Percentiles rank a stretch among this genome's conserved stretches.
Conservation (phyloP, 805 yeast species). For the Lipomyces sp. region DNA sequence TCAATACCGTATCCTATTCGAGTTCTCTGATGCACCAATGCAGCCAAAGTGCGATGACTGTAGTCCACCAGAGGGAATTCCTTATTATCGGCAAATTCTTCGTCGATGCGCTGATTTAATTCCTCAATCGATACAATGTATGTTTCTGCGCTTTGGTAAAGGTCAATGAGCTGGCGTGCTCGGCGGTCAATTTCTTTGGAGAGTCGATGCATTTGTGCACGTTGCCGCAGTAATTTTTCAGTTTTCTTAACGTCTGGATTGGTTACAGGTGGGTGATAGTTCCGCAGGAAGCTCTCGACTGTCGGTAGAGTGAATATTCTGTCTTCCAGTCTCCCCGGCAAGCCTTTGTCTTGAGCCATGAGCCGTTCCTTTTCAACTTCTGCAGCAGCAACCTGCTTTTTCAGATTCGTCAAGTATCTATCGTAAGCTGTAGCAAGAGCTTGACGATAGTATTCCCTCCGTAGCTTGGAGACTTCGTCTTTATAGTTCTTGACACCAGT, state of each 20-base stretch:
- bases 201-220: slow-evolving; percentile 6
- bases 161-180: background rate
- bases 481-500: background rate
- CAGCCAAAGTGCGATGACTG: slow-evolving; percentile 4
- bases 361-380: slow-evolving; percentile 12
- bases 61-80: slow-evolving; percentile 7
- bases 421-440: slow-evolving; percentile 13
- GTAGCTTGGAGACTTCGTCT: slow-evolving; percentile 12
- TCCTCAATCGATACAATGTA: slow-evolving; percentile 1
- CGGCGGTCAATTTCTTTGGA: background rate
- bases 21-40: background rate
- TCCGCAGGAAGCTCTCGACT: slow-evolving; percentile 16
- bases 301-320: slow-evolving; percentile 29
- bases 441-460: slow-evolving; percentile 20
- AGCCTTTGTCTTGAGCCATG: slow-evolving; percentile 8
- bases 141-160: background rate
- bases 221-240: slow-evolving; percentile 3
- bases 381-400: slow-evolving; percentile 5
- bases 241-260: slow-evolving; percentile 6
- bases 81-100: slow-evolving; percentile 17
- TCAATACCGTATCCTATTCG: background rate
- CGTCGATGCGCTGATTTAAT: slow-evolving; percentile 3
- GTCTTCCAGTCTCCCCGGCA: slow-evolving; percentile 12
- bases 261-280: slow-evolving; percentile 15
- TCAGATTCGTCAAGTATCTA: slow-evolving; percentile 5